A percentile compares a stretch with the other conserved stretches of the same genome.
Evolutionary conservation across 371 early-diverging fungal genomes (phyloP).

Genomic region (Rhizopus microsporus): DNA sequence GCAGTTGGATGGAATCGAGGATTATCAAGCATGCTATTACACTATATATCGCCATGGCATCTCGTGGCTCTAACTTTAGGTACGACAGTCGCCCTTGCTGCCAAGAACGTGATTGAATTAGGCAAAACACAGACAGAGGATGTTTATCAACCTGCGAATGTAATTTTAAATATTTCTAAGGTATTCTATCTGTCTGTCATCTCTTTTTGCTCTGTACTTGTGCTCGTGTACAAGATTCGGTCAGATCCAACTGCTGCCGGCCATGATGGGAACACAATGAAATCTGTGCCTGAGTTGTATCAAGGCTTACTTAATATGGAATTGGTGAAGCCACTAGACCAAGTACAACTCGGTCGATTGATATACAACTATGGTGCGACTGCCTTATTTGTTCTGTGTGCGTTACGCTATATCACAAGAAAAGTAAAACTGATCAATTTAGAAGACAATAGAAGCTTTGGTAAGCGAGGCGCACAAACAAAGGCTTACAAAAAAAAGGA

Average conservation of each 20-base stretch:
- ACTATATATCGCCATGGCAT: constrained; percentile 20
- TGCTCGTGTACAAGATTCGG: constrained; percentile 37
- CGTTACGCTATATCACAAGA: constrained; percentile 33
- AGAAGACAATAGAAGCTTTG: constrained; percentile 1
- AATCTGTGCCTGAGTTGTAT: constrained; percentile 22
- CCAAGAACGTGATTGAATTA: constrained; percentile 6
- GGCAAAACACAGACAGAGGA: constrained; percentile 15
- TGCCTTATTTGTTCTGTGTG: constrained; percentile 29
- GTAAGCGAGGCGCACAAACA: background rate
- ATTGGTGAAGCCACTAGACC: constrained; percentile 27
- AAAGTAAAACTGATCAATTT: constrained; percentile 27
- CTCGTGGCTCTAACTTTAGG: constrained; percentile 19
- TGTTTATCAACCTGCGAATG: constrained; percentile 26
- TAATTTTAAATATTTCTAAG: constrained; percentile 28
- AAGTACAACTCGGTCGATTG: constrained; percentile 38
- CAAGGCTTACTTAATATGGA: constrained; percentile 19
- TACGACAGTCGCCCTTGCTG: background rate
- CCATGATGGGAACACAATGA: background rate
- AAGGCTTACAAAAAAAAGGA: background rate
- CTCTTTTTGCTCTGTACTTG: constrained; percentile 22
- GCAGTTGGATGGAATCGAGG: constrained; percentile 14
- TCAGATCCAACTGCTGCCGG: constrained; percentile 10
- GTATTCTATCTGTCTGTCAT: constrained; percentile 12
- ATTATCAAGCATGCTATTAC: constrained; percentile 5
- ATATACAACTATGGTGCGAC: constrained; percentile 44